A percentile compares a stretch with the other conserved stretches of the same genome.
Evolutionary conservation across 768 basidiomycete genomes (phyloP).

Genomic region (Mycena belliarum): DNA sequence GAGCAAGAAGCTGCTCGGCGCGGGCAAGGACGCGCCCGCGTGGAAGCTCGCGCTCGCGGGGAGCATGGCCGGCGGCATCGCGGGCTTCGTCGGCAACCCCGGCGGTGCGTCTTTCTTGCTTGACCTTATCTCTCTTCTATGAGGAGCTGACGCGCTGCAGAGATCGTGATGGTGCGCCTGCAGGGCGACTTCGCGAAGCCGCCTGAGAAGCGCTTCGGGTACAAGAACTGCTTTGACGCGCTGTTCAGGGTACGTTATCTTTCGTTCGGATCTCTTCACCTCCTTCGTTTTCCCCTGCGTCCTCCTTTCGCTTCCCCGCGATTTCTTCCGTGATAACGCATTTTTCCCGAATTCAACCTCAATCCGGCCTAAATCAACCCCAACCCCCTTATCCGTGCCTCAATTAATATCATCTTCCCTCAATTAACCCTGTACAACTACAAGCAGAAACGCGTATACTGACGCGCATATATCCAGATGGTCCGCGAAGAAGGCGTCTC

Average conservation of each 20-base stretch:
- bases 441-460: too few relatives aligned
- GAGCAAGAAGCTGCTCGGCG: conserved; percentile 81
- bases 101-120: conserved; percentile 53
- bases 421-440: too few relatives aligned
- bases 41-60: conserved; percentile 84
- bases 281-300: too few relatives aligned
- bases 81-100: conserved; percentile 87
- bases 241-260: conserved; percentile 72
- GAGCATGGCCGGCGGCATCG: conserved; percentile 86
- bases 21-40: conserved; percentile 68
- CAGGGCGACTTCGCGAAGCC: conserved; percentile 92
- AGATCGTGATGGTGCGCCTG: conserved; percentile 84
- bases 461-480: conserved; percentile 52
- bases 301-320: too few relatives aligned
- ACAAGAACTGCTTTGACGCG: conserved; percentile 88
- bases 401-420: too few relatives aligned
- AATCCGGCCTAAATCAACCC: too few relatives aligned
- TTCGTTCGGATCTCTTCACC: too few relatives aligned
- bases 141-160: conserved; percentile 32
- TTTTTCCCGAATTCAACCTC: too few relatives aligned
- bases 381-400: too few relatives aligned
- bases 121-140: neutral
- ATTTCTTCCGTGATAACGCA: too few relatives aligned
- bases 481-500: conserved; percentile 82
- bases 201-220: conserved; percentile 85